Conservation (phyloP, 305 asterid species). For the Fraxinus albicans region DNA sequence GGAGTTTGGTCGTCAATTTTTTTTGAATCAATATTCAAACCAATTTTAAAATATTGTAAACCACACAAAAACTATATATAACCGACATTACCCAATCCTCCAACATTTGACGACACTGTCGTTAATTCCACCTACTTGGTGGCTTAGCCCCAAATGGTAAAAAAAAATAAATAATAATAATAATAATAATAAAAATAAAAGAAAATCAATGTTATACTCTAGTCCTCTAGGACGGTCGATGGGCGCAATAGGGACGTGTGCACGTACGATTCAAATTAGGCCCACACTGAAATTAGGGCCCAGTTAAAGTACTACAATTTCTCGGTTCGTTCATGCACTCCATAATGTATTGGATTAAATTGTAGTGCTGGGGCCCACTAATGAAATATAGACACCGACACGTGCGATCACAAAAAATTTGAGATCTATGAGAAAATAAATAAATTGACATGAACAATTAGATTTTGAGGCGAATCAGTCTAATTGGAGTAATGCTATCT, state of each 20-base stretch:
- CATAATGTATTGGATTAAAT: background rate
- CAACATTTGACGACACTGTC: background rate
- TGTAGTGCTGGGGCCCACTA: background rate
- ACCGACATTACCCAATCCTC: background rate
- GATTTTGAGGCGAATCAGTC: background rate
- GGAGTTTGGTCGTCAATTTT: background rate
- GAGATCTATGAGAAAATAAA: background rate
- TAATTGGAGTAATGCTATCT: too few species aligned
- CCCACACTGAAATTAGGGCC: background rate
- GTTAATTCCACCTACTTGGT: background rate
- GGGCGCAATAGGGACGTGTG: background rate
- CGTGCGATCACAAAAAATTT: background rate
- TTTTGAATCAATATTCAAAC: background rate
- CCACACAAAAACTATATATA: background rate
- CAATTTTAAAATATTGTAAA: background rate
- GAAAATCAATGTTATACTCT: background rate
- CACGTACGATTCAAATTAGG: background rate
- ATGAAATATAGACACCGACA: background rate
- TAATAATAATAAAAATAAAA: too few species aligned
- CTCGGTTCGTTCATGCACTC: background rate
- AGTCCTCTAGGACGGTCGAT: background rate
- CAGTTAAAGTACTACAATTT: background rate
- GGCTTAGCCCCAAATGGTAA: background rate
- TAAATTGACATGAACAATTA: background rate
- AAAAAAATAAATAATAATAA: background rate